Evolutionary conservation across 768 basidiomycete species (phyloP).

Genomic region (Lentinula sp.): DNA sequence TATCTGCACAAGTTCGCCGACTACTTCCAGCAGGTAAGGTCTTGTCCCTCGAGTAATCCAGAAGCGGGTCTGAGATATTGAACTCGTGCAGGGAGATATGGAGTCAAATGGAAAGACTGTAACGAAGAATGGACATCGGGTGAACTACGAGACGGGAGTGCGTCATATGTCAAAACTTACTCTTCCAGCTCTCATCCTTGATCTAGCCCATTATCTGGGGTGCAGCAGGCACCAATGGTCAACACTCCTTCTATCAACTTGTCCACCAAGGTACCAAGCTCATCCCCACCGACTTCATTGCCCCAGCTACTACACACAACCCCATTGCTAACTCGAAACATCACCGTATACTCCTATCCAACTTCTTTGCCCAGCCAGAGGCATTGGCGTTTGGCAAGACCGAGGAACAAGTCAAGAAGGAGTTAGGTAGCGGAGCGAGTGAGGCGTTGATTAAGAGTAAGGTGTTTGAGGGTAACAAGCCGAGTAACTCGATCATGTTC

Average conservation of each 20-base stretch:
- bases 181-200: neutral
- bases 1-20: conserved; percentile 99
- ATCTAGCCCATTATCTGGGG: conserved; percentile 96
- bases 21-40: conserved; percentile 89
- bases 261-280: conserved; percentile 92
- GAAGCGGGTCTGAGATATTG: neutral
- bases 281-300: conserved; percentile 89
- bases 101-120: conserved; percentile 98
- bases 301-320: conserved; percentile 86
- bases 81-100: conserved; percentile 78
- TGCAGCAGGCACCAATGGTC: conserved; percentile 95
- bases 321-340: conserved; percentile 83
- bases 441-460: conserved; percentile 92
- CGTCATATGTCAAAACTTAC: conserved; percentile 19
- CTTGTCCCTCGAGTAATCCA: neutral
- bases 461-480: conserved; percentile 14
- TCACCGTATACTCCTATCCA: conserved; percentile 94
- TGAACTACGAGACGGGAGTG: conserved; percentile 95
- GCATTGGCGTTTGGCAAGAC: conserved; percentile 97
- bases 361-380: conserved; percentile 98
- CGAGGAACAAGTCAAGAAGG: conserved; percentile 76
- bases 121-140: conserved; percentile 89
- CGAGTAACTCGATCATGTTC: conserved; percentile 49
- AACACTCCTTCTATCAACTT: conserved; percentile 99
- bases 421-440: conserved; percentile 62